Conservation (phyloP, 176 grass and related monocot species). For the Aegilops umbellulata region DNA sequence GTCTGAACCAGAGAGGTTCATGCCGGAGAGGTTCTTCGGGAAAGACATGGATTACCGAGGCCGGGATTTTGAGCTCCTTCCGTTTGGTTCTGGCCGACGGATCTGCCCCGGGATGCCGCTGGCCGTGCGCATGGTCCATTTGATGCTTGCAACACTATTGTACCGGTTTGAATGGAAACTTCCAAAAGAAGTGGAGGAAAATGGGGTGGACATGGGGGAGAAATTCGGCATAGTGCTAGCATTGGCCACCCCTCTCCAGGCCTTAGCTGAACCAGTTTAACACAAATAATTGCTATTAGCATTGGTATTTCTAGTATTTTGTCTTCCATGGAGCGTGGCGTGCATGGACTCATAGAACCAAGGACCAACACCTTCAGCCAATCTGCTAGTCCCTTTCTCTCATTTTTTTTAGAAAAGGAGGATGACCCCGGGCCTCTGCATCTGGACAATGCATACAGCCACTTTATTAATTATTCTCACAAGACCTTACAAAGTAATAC, state of each 20-base stretch:
- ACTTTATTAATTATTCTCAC: too few relatives aligned
- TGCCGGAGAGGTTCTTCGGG: conserved; percentile 34
- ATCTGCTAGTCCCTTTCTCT: too few relatives aligned
- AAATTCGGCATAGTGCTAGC: background rate
- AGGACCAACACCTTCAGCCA: too few relatives aligned
- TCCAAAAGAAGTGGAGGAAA: background rate
- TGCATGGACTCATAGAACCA: too few relatives aligned
- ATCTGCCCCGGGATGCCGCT: background rate
- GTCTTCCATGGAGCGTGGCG: too few relatives aligned
- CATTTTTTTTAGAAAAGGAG: too few relatives aligned
- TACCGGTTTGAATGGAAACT: conserved; percentile 47
- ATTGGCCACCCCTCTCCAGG: background rate
- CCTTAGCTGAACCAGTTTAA: conserved; percentile 1
- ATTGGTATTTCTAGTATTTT: too few relatives aligned
- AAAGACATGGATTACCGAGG: conserved; percentile 32
- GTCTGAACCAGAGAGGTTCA: conserved; percentile 36
- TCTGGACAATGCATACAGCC: too few relatives aligned
- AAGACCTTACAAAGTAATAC: too few relatives aligned
- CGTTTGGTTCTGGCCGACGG: conserved; percentile 40
- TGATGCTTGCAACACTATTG: conserved; percentile 34
- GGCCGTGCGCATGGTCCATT: conserved; percentile 38
- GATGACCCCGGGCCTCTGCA: too few relatives aligned
- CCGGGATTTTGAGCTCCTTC: conserved; percentile 34
- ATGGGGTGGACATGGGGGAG: conserved; percentile 23
- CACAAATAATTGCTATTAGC: background rate